These are phyloP conservation scores for Coccomyxa sp. DNA, from an alignment of 139 green algal genomes.

Conservation along the genomic window DNA sequence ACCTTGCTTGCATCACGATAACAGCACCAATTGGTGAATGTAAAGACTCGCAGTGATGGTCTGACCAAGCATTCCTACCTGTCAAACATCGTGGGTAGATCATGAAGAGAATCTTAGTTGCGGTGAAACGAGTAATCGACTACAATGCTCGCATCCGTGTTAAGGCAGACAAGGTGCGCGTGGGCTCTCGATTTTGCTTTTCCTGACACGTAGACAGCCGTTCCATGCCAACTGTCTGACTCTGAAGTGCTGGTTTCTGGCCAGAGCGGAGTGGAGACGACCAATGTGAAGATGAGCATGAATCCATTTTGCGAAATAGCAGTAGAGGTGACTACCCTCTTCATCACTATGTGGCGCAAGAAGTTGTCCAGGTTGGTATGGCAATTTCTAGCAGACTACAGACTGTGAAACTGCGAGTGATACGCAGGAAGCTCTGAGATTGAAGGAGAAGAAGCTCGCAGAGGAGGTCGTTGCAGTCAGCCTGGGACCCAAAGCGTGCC, in stretches of 20 bases:
- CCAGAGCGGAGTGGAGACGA: conserved; percentile 78
- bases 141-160: conserved; percentile 88
- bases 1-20: too few relatives aligned
- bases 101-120: conserved; percentile 73
- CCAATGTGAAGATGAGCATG: conserved; percentile 86
- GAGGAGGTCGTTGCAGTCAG: conserved; percentile 82
- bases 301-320: conserved; percentile 98
- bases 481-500: conserved; percentile 63
- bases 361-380: too few relatives aligned
- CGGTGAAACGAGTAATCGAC: conserved; percentile 82
- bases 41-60: too few relatives aligned
- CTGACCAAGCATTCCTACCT: too few relatives aligned
- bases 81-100: too few relatives aligned
- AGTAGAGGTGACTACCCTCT: conserved; percentile 55
- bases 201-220: not conserved
- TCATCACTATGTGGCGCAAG: not conserved
- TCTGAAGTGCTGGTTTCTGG: not conserved
- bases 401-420: not conserved
- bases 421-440: conserved; percentile 76
- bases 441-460: conserved; percentile 70
- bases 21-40: too few relatives aligned
- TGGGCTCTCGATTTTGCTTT: not conserved
- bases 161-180: conserved; percentile 74
- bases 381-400: too few relatives aligned
- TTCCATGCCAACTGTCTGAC: not conserved